Evolutionary conservation across 2,329 filamentous ascomycete species (phyloP).

Genomic region (Hypocreales sp.): DNA sequence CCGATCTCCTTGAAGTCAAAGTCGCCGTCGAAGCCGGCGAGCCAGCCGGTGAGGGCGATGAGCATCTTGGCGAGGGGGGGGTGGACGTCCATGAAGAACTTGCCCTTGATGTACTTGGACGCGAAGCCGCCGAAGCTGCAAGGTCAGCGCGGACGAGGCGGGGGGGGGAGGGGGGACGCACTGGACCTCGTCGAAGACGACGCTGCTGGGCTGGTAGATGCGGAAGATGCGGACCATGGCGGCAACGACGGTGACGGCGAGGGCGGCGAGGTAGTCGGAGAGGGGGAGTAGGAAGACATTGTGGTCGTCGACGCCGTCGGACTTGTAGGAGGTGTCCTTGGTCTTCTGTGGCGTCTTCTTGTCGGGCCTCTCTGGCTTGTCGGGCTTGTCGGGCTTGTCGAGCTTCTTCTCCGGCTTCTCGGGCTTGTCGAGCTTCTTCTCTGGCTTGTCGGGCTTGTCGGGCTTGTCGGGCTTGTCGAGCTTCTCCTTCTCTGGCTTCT

Average conservation of each 20-base stretch:
- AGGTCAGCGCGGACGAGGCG: conserved; percentile 5
- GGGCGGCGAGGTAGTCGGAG: conserved; percentile 68
- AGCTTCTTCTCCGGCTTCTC: no score
- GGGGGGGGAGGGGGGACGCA: conserved; percentile 33
- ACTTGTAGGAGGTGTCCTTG: conserved; percentile 46
- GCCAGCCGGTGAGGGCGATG: conserved; percentile 85
- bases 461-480: no score
- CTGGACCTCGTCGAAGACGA: conserved; percentile 99
- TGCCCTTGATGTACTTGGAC: conserved; percentile 97
- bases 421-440: no score
- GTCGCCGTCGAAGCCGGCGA: conserved; percentile 85
- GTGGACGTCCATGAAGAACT: conserved; percentile 99
- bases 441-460: no score
- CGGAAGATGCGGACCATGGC: conserved; percentile 76
- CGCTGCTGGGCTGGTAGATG: conserved; percentile 90
- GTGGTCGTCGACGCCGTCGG: conserved; percentile 71
- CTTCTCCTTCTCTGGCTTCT: no score
- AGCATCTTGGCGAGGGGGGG: conserved; percentile 93
- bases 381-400: no score
- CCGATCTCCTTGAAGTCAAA: conserved; percentile 99
- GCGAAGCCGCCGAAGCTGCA: conserved; percentile 90
- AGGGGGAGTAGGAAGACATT: conserved; percentile 78
- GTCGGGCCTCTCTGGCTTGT: no score
- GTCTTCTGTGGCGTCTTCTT: no score
- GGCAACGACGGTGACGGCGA: conserved; percentile 58